phyloP scores from a whole-genome alignment of 495 filamentous ascomycete species.

The Cladorrhinum samala region DNA sequence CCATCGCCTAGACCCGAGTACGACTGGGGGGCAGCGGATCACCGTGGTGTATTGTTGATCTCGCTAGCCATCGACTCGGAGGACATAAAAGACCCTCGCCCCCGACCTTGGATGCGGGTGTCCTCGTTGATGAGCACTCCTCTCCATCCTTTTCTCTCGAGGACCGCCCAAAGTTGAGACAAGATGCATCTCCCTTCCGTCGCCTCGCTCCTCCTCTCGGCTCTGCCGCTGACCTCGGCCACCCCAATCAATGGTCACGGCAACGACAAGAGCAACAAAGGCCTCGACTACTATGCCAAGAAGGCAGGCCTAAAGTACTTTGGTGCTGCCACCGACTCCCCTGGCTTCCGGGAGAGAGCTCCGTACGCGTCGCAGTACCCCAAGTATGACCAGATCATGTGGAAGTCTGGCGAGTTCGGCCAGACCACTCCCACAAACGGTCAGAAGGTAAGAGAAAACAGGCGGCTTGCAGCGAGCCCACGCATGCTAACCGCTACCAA shows the following conservation, averaged over 20 bases:
- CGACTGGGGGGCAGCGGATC: neutral
- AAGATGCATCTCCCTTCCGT: slow-evolving; percentile 15
- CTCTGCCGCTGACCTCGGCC: slow-evolving; percentile 6
- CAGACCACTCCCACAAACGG: slow-evolving; percentile 49
- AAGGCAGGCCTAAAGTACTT: slow-evolving; percentile 42
- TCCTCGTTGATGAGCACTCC: neutral
- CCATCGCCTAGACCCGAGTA: neutral
- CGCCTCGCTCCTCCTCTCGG: slow-evolving; percentile 13
- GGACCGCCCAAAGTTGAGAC: slow-evolving; percentile 4
- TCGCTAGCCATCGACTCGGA: no score
- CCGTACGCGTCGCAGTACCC: slow-evolving; percentile 18
- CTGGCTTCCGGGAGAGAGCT: slow-evolving; percentile 33
- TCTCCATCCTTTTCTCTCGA: slow-evolving; percentile 1
- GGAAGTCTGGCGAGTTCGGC: slow-evolving; percentile 43
- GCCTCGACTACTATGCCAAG: slow-evolving; percentile 33
- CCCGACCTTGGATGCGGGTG: neutral
- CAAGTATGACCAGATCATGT: slow-evolving; percentile 35
- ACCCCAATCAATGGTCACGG: slow-evolving; percentile 7
- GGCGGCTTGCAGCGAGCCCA: no score
- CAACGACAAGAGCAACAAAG: neutral
- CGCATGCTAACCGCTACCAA: neutral
- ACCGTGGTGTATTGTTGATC: neutral
- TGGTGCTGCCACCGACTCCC: slow-evolving; percentile 45
- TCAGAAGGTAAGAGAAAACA: slow-evolving; percentile 41
- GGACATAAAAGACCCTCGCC: neutral